Conservation (phyloP, 768 basidiomycete species). For the Tulasnella sp. region DNA sequence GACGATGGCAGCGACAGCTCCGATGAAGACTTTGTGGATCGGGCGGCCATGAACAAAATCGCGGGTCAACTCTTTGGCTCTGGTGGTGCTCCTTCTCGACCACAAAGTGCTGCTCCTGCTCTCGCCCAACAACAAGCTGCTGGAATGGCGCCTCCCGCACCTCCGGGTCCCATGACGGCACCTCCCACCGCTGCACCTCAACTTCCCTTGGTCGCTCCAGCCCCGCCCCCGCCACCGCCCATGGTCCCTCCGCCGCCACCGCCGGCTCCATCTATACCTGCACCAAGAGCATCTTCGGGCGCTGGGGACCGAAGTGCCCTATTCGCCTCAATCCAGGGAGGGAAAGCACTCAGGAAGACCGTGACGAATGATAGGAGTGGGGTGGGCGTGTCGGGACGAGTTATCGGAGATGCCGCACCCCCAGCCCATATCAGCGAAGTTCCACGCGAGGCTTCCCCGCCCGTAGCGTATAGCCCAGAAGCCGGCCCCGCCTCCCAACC, state of each 20-base stretch:
- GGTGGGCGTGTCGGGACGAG: constrained; percentile 68
- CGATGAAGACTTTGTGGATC: constrained; percentile 75
- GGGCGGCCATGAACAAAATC: constrained; percentile 68
- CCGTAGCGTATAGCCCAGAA: constrained; percentile 48
- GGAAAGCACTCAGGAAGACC: constrained; percentile 66
- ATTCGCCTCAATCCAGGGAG: constrained; percentile 79
- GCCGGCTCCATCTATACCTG: constrained; percentile 41
- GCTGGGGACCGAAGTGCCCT: constrained; percentile 59
- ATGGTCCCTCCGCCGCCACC: constrained; percentile 40
- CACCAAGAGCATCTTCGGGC: constrained; percentile 44
- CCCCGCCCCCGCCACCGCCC: constrained; percentile 44
- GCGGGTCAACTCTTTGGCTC: constrained; percentile 74
- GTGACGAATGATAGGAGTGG: constrained; percentile 84
- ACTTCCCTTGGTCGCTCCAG: constrained; percentile 37
- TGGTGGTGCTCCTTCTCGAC: constrained; percentile 47
- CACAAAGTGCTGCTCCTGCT: constrained; percentile 59
- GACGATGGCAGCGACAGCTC: constrained; percentile 65
- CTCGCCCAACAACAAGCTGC: constrained; percentile 39
- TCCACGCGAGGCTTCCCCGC: constrained; percentile 47
- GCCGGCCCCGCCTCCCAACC: constrained; percentile 36
- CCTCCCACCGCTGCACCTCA: constrained; percentile 43
- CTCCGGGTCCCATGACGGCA: constrained; percentile 44
- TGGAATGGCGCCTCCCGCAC: constrained; percentile 35
- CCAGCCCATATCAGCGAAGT: constrained; percentile 65
- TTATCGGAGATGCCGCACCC: constrained; percentile 73